These are phyloP conservation scores for Chrysosporium keratinophilum DNA, from an alignment of 2,329 filamentous ascomycete genomes.

Conservation along the genomic window DNA sequence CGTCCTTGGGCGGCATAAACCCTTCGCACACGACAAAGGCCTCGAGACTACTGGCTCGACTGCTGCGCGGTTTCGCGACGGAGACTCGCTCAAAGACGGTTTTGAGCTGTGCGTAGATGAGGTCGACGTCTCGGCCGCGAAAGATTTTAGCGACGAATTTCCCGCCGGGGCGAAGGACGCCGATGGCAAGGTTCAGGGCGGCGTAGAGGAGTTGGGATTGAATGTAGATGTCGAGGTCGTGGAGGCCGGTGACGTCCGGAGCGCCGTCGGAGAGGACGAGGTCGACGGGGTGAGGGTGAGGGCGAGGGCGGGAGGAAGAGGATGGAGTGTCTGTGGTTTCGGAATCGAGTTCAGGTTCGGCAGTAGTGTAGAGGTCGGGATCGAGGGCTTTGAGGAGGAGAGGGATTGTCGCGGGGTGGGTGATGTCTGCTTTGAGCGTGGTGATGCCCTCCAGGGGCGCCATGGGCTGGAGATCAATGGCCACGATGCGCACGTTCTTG, in stretches of 20 bases:
- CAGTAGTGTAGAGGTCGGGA: constrained; percentile 49
- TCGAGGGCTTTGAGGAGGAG: constrained; percentile 78
- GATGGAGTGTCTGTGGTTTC: constrained; percentile 26
- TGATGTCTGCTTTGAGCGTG: constrained; percentile 89
- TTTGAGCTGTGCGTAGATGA: constrained; percentile 87
- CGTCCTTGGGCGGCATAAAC: constrained; percentile 51
- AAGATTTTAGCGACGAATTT: constrained; percentile 99
- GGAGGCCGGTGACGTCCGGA: constrained; percentile 89
- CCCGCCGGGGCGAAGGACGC: constrained; percentile 82
- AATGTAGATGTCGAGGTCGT: constrained; percentile 96
- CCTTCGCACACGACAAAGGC: constrained; percentile 93
- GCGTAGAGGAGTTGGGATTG: constrained; percentile 92
- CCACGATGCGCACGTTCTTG: constrained; percentile 79
- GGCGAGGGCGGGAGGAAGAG: constrained; percentile 18
- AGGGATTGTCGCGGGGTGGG: constrained; percentile 88
- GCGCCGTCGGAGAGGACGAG: constrained; percentile 92
- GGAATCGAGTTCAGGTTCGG: constrained; percentile 30
- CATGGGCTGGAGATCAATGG: constrained; percentile 94
- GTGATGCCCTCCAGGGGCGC: constrained; percentile 85
- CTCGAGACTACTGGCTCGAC: constrained; percentile 90
- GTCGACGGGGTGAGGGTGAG: constrained; percentile 69
- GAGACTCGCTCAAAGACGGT: constrained; percentile 79
- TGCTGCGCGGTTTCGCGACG: constrained; percentile 87
- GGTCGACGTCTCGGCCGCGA: constrained; percentile 83
- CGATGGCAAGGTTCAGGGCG: constrained; percentile 83